A percentile compares a stretch with the other conserved stretches of the same genome.
These are phyloP conservation scores for Pythium brachiatum DNA, from an alignment of 352 stramenopile species.

Conservation along the genomic window DNA sequence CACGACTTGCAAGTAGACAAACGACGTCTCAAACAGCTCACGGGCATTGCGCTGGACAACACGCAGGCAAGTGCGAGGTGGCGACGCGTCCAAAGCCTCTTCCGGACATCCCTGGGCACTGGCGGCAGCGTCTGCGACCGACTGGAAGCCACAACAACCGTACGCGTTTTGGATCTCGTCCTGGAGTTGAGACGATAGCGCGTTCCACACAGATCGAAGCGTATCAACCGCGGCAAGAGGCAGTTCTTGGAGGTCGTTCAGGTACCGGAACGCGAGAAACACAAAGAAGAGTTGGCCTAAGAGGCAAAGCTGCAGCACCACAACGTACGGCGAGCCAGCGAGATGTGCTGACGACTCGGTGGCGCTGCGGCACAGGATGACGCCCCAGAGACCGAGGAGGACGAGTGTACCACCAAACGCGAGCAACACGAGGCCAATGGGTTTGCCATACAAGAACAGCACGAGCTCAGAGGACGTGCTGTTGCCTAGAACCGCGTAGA, in stretches of 20 bases:
- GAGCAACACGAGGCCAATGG: slow-evolving; percentile 26
- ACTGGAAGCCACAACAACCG: slow-evolving; percentile 36
- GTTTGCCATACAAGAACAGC: slow-evolving; percentile 30
- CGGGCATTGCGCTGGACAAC: slow-evolving; percentile 17
- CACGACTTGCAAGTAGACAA: slow-evolving; percentile 23
- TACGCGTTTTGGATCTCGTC: slow-evolving; percentile 30
- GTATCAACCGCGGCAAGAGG: slow-evolving; percentile 4
- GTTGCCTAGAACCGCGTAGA: slow-evolving; percentile 32
- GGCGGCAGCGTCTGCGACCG: slow-evolving; percentile 9
- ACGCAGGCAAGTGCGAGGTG: slow-evolving; percentile 26
- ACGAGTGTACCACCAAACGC: slow-evolving; percentile 20
- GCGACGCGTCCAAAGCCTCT: slow-evolving; percentile 25
- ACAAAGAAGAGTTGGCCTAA: slow-evolving; percentile 21
- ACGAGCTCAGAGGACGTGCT: slow-evolving; percentile 27
- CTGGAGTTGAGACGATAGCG: slow-evolving; percentile 1
- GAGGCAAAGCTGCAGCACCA: slow-evolving; percentile 14
- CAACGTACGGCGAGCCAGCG: slow-evolving; percentile 8
- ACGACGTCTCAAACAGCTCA: slow-evolving; percentile 27
- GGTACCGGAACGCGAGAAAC: slow-evolving; percentile 23
- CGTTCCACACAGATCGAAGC: slow-evolving; percentile 20
- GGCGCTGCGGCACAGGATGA: background rate
- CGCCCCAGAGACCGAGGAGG: slow-evolving; percentile 9
- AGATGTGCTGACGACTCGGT: slow-evolving; percentile 12
- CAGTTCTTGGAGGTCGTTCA: slow-evolving; percentile 24
- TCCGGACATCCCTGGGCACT: slow-evolving; percentile 24